Evolutionary conservation across 441 rosid genomes (phyloP).

Genomic region (Arabidopsis hybrid): DNA sequence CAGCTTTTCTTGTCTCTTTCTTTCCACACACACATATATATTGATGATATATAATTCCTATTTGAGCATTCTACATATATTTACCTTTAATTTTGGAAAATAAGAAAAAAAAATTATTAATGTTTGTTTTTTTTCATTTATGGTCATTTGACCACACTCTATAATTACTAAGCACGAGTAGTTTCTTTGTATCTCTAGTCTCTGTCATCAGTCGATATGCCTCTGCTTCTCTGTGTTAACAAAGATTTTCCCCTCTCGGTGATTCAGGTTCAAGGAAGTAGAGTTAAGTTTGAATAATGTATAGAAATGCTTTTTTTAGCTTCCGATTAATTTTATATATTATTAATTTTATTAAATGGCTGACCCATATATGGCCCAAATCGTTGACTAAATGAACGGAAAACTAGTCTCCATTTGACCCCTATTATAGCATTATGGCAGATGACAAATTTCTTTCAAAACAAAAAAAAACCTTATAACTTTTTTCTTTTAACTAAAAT

Average conservation of each 20-base stretch:
- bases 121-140: not conserved
- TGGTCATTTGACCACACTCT: not conserved
- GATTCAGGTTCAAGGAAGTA: not conserved
- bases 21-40: not conserved
- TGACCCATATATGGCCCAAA: not conserved
- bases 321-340: not conserved
- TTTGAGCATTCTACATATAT: not conserved
- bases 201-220: not conserved
- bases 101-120: not conserved
- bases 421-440: not conserved
- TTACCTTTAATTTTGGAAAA: too few relatives aligned
- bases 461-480: not conserved
- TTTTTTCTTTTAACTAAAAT: not conserved
- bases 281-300: not conserved
- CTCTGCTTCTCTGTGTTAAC: not conserved
- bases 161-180: not conserved
- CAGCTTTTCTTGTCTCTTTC: slow-evolving; percentile 42
- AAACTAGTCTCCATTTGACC: not conserved
- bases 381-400: slow-evolving; percentile 3
- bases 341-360: not conserved
- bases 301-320: not conserved
- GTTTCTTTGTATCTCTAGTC: not conserved
- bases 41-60: not conserved
- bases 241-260: not conserved
- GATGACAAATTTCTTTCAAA: not conserved